Evolutionary conservation across 257 asterid species (phyloP).

Genomic region (Penstemon newberryi): DNA sequence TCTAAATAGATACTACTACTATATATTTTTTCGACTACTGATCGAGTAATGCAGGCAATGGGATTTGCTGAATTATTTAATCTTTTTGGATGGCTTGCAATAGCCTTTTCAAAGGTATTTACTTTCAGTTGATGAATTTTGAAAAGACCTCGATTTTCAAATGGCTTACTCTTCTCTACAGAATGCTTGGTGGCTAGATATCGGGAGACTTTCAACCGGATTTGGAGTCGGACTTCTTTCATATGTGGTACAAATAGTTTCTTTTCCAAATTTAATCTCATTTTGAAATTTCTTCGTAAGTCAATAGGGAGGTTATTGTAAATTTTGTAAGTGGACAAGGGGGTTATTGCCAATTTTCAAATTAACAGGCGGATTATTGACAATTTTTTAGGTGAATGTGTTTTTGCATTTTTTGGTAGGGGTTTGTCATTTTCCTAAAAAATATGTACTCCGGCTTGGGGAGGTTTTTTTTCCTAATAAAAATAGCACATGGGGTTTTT

Average conservation of each 20-base stretch:
- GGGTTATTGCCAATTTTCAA: no score
- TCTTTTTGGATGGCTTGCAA: conserved; percentile 67
- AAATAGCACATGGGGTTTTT: no score
- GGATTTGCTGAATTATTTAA: conserved; percentile 67
- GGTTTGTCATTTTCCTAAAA: no score
- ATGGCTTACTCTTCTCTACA: conserved; percentile 32
- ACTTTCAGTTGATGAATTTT: neutral
- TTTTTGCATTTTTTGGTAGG: no score
- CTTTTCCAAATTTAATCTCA: neutral
- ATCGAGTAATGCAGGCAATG: conserved; percentile 63
- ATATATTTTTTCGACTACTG: conserved; percentile 21
- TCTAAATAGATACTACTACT: conserved; percentile 5
- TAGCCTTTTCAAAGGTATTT: conserved; percentile 68
- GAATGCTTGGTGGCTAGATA: conserved; percentile 77
- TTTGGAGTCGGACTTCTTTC: conserved; percentile 80
- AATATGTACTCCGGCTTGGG: no score
- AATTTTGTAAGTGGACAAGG: no score
- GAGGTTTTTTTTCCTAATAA: no score
- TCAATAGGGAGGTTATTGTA: neutral
- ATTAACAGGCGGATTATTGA: no score
- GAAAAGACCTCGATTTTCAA: neutral
- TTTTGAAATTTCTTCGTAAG: conserved; percentile 26
- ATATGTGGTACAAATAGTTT: conserved; percentile 53
- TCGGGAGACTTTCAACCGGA: conserved; percentile 75
- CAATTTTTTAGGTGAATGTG: no score